Conservation (phyloP, 176 grass and related monocot species). For the Eragrostis curvula region DNA sequence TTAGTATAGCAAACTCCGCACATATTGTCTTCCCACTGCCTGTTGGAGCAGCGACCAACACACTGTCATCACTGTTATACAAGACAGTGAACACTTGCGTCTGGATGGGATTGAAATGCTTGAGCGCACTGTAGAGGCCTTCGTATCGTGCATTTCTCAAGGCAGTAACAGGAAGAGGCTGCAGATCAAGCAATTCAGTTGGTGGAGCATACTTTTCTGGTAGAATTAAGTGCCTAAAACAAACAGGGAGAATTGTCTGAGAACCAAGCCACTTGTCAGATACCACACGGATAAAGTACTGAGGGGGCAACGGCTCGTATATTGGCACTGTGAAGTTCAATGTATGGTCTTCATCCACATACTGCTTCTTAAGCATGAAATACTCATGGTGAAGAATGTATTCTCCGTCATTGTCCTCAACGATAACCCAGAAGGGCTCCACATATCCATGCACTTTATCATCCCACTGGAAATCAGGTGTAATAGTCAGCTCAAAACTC, state of each 20-base stretch:
- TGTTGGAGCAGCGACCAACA: slow-evolving; percentile 93
- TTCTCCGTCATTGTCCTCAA: slow-evolving; percentile 96
- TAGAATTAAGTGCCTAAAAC: slow-evolving; percentile 95
- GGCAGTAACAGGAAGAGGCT: slow-evolving; percentile 87
- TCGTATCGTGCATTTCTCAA: slow-evolving; percentile 85
- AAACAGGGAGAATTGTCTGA: slow-evolving; percentile 94
- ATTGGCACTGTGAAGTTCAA: slow-evolving; percentile 93
- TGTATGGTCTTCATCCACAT: slow-evolving; percentile 90
- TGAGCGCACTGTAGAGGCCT: slow-evolving; percentile 82
- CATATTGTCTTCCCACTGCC: slow-evolving; percentile 98
- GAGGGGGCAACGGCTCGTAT: slow-evolving; percentile 91
- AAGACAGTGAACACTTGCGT: slow-evolving; percentile 94
- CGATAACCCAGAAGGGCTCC: slow-evolving; percentile 98
- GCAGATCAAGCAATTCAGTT: slow-evolving; percentile 97
- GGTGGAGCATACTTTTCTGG: slow-evolving; percentile 94
- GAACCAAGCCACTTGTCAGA: slow-evolving; percentile 97
- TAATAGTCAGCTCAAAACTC: slow-evolving; percentile 90
- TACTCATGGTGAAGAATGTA: slow-evolving; percentile 98
- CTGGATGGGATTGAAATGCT: slow-evolving; percentile 98
- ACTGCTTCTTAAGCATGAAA: slow-evolving; percentile 98
- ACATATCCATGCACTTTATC: slow-evolving; percentile 92
- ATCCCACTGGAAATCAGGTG: slow-evolving; percentile 96
- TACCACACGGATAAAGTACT: slow-evolving; percentile 92
- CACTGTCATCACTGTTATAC: slow-evolving; percentile 89
- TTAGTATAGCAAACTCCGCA: slow-evolving; percentile 92